Conservation (phyloP, 1,284 basidiomycete species). For the Cryptococcus amylolentus region DNA sequence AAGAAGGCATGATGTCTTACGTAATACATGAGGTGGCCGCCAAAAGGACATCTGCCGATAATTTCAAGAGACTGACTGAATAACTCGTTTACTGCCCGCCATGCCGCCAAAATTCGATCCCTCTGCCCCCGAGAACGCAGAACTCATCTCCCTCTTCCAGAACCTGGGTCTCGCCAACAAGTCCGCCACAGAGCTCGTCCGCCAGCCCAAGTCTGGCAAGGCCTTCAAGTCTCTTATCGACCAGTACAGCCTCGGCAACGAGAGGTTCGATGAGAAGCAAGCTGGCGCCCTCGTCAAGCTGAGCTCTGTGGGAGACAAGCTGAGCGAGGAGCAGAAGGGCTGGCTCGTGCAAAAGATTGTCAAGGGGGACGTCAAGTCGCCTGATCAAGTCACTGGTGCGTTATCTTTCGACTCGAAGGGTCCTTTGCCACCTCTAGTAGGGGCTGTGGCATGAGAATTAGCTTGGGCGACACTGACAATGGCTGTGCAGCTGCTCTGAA, state of each 20-base stretch:
- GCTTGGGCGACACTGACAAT: not conserved
- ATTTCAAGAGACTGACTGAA: no score
- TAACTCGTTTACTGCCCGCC: not conserved
- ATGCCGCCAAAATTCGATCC: constrained; percentile 57
- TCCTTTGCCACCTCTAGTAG: no score
- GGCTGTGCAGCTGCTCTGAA: constrained; percentile 65
- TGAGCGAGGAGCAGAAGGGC: constrained; percentile 59
- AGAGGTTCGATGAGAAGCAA: constrained; percentile 70
- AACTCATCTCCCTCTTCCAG: constrained; percentile 67
- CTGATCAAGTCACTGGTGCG: constrained; percentile 84
- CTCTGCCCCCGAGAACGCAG: constrained; percentile 51
- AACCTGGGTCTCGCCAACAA: constrained; percentile 72
- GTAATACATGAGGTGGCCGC: not conserved
- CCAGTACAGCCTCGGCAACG: constrained; percentile 55
- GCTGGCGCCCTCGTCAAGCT: constrained; percentile 69
- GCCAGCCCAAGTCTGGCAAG: constrained; percentile 69
- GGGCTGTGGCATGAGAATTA: no score
- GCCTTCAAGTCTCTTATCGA: constrained; percentile 70
- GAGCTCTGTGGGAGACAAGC: constrained; percentile 63
- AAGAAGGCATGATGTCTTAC: not conserved
- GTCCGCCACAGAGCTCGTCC: constrained; percentile 78
- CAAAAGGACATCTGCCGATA: not conserved
- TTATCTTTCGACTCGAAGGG: constrained; percentile 6
- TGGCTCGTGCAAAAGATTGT: constrained; percentile 69
- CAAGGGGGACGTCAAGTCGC: constrained; percentile 68